Evolutionary conservation across 2,329 filamentous ascomycete species (phyloP), one percentile per base, ranked within the genome.

Genomic region (Teratosphaeria nubilosa): DNA sequence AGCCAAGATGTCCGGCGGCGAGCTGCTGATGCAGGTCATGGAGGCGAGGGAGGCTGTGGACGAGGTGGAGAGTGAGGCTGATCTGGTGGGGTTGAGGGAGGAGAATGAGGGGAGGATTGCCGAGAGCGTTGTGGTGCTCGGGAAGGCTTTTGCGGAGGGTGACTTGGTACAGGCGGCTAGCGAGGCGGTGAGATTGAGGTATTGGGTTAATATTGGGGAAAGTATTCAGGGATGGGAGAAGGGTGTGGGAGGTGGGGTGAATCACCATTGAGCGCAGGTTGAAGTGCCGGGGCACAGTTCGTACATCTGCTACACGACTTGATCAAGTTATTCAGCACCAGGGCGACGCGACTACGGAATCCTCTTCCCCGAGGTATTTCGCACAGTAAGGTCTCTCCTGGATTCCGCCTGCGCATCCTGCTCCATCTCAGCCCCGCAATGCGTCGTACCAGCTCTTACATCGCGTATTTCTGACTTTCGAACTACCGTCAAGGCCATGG

Each of bases 121-220:
- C 20, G 77, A 74, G 62, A 87, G 86, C 67, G 86, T 91, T 69
- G 74, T 73, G 54, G 71, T 74, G 1, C 68, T 97, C 25, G 87
- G 82, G 53, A 67, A 72, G 57, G 83, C 85, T 0, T 92, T 97
- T 69, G 78, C 76, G 61, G 66, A 72, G 9, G 87, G 86, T 54
- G 83, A 92, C 69, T 70, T 88, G 45, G 80, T 85, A 48, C 74
- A 62, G 9, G 92, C 91, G 16, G 85, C 82, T 74, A 74, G 70
- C 60, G 90, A 95, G 80, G 85, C 86, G 52, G 84, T 96, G 1
- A 79, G 82, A 72, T 74, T 96, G 76, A 79, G 90, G 72, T 97
- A 96, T 77, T 96, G 92, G 92, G 81, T 87, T 58, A 96, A 91
- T 74, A 86, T 97, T 61, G 81, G 84, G 62, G 87, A 95, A 73